Evolutionary conservation across 2,329 filamentous ascomycete species (phyloP).

Genomic region (Colletotrichum aenigma): DNA sequence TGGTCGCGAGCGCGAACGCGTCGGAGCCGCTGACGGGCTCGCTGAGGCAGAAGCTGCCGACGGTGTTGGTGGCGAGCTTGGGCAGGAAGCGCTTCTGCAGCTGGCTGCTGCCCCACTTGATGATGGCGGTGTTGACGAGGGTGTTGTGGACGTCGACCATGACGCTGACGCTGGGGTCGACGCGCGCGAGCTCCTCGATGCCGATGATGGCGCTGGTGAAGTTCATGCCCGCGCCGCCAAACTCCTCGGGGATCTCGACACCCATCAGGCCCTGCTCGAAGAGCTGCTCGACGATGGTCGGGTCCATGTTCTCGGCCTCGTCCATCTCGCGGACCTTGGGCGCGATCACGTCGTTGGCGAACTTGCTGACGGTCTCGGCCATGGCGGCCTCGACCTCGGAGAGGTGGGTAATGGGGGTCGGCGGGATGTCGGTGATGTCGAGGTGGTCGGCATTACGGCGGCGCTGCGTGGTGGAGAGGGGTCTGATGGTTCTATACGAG

Average conservation of each 20-base stretch:
- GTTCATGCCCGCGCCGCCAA: constrained; percentile 96
- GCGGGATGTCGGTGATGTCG: constrained; percentile 78
- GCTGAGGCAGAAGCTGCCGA: constrained; percentile 91
- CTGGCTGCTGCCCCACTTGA: constrained; percentile 81
- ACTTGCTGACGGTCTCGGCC: constrained; percentile 88
- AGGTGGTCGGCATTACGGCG: constrained; percentile 51
- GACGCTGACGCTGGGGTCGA: constrained; percentile 94
- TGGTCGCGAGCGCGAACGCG: constrained; percentile 92
- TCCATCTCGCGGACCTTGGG: constrained; percentile 98
- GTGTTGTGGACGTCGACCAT: constrained; percentile 98
- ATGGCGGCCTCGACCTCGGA: constrained; percentile 90
- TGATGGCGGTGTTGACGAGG: constrained; percentile 88
- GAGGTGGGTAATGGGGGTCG: constrained; percentile 91
- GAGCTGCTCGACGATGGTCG: constrained; percentile 83
- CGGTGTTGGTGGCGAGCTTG: constrained; percentile 85
- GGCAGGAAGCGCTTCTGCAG: constrained; percentile 88
- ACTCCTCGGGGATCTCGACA: constrained; percentile 96
- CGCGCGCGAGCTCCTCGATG: constrained; percentile 93
- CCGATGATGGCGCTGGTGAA: constrained; percentile 95
- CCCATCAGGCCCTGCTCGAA: constrained; percentile 99
- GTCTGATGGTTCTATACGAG: constrained; percentile 41
- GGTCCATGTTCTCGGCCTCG: constrained; percentile 94
- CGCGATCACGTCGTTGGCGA: constrained; percentile 85
- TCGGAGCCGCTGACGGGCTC: constrained; percentile 94
- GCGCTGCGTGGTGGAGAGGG: constrained; percentile 64